Evolutionary conservation across 2,329 filamentous ascomycete species (phyloP).

Genomic region (Aspergillus floridensis): DNA sequence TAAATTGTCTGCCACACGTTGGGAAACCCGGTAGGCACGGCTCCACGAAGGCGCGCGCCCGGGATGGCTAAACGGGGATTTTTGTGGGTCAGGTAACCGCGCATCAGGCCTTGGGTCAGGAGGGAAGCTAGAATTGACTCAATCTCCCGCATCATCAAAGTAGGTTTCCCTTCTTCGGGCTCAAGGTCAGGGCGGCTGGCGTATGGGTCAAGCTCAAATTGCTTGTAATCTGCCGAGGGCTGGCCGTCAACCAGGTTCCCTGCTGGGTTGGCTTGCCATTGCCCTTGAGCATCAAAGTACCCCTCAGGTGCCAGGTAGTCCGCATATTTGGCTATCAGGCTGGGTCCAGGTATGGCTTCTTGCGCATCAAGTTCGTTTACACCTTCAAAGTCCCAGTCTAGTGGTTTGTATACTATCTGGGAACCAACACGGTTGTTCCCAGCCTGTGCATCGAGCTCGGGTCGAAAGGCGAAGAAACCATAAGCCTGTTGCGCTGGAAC

Average conservation of each 20-base stretch:
- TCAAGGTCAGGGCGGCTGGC: constrained; percentile 35
- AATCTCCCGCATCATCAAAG: constrained; percentile 60
- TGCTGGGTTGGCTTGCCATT: constrained; percentile 24
- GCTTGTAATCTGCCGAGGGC: constrained; percentile 32
- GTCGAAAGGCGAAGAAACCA: neutral
- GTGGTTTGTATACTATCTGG: constrained; percentile 30
- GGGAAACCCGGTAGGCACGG: constrained; percentile 61
- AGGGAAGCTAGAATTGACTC: constrained; percentile 75
- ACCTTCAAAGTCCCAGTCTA: constrained; percentile 34
- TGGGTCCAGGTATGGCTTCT: constrained; percentile 9
- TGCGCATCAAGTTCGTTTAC: constrained; percentile 15
- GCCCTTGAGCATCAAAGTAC: constrained; percentile 35
- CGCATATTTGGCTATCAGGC: constrained; percentile 28
- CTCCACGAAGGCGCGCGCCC: constrained; percentile 55
- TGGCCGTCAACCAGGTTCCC: constrained; percentile 28
- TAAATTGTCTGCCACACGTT: constrained; percentile 67
- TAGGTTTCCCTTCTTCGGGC: constrained; percentile 23
- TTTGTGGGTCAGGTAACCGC: constrained; percentile 78
- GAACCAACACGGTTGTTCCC: constrained; percentile 22
- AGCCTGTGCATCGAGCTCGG: constrained; percentile 9
- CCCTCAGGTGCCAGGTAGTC: constrained; percentile 37
- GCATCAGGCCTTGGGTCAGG: constrained; percentile 75
- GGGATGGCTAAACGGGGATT: constrained; percentile 77
- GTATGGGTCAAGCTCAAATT: constrained; percentile 58
- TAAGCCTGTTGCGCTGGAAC: constrained; percentile 8